Conservation (phyloP, 176 grass and related monocot genomes). For the Tuctoria greenei region DNA sequence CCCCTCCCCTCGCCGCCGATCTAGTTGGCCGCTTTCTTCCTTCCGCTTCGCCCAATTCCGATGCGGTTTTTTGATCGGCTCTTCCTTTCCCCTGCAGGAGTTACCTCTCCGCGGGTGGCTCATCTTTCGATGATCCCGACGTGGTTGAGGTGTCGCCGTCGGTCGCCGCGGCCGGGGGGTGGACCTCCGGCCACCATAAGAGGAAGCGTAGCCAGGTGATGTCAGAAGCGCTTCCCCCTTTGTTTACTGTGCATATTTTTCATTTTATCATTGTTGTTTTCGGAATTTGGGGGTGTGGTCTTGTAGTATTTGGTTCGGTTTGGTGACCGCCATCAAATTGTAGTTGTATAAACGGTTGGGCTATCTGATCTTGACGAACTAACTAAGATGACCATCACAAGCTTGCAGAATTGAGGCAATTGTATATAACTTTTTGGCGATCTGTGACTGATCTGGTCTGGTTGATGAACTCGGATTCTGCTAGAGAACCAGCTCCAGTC, state of each 20-base stretch:
- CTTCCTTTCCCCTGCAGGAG: conserved; percentile 23
- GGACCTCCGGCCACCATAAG: conserved; percentile 61
- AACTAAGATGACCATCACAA: not conserved
- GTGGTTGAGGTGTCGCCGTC: conserved; percentile 58
- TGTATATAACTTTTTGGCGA: not conserved
- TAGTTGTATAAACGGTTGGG: not conserved
- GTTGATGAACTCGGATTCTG: not conserved
- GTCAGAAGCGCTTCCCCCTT: not conserved
- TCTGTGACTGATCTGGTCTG: not conserved
- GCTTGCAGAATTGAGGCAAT: not conserved
- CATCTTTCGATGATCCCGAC: conserved; percentile 59
- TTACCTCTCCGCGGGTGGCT: conserved; percentile 44
- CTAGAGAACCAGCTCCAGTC: not conserved
- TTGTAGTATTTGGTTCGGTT: not conserved
- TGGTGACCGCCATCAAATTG: not conserved
- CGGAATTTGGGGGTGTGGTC: not conserved
- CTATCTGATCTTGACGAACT: not conserved
- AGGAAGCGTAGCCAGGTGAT: conserved; percentile 63
- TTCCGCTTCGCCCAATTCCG: not conserved
- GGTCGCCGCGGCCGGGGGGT: conserved; percentile 34
- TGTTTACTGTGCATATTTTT: not conserved
- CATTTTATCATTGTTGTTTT: not conserved
- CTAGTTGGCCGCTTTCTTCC: not conserved
- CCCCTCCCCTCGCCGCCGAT: conserved; percentile 14
- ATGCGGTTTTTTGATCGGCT: not conserved